Percentiles rank a stretch among this genome's conserved stretches.
phyloP scores from a whole-genome alignment of 2,329 filamentous ascomycete genomes.

The Myriosclerotinia scirpicola region DNA sequence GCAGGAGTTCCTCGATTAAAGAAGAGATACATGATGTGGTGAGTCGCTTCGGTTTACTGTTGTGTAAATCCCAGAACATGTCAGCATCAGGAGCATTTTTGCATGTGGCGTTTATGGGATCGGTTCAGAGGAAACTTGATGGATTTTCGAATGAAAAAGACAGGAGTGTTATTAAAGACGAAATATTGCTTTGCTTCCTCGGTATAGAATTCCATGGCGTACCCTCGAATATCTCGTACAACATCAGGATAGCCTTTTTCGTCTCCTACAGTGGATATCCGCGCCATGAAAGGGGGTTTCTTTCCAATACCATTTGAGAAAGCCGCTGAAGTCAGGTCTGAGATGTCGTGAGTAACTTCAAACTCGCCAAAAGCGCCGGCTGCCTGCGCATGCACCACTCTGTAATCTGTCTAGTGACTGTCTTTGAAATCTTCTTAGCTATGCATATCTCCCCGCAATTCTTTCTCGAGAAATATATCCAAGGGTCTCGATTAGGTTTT shows the following conservation, averaged over 20 bases:
- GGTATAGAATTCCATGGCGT: constrained; percentile 51
- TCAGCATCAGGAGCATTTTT: constrained; percentile 42
- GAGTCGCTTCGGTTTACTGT: constrained; percentile 50
- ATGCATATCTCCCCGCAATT: constrained; percentile 45
- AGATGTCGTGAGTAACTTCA: constrained; percentile 59
- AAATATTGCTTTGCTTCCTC: constrained; percentile 50
- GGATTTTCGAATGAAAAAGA: constrained; percentile 71
- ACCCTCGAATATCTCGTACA: constrained; percentile 49
- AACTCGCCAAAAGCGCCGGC: constrained; percentile 47
- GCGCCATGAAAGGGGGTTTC: constrained; percentile 58
- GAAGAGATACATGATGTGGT: constrained; percentile 66
- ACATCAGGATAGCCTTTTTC: constrained; percentile 48
- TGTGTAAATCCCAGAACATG: constrained; percentile 26
- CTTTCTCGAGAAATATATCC: constrained; percentile 53
- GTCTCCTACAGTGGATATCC: constrained; percentile 54
- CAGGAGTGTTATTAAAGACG: constrained; percentile 44
- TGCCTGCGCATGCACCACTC: constrained; percentile 60
- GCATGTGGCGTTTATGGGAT: constrained; percentile 47
- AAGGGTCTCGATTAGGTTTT: constrained; percentile 62
- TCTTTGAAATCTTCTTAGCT: fast-evolving
- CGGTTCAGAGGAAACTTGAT: constrained; percentile 60
- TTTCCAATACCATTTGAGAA: constrained; percentile 58
- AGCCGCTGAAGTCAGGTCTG: constrained; percentile 54
- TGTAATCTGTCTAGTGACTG: not conserved
- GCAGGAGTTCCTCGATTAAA: constrained; percentile 65